These are phyloP conservation scores for Odontarrhena argentea DNA, from an alignment of 345 rosid species.

Conservation along the genomic window DNA sequence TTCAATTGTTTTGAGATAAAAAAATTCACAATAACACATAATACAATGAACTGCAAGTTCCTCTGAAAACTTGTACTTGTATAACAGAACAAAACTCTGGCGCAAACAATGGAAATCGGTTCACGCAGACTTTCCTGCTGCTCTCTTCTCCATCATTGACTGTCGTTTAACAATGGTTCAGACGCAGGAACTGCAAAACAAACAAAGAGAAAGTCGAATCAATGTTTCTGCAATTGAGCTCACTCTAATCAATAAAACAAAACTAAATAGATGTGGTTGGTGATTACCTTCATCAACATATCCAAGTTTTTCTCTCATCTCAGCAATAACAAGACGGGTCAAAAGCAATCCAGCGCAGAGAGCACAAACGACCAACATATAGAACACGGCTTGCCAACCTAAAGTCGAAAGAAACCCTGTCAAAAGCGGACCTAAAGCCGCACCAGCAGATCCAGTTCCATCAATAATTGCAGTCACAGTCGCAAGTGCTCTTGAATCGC, in stretches of 20 bases:
- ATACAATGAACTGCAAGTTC: constrained; percentile 33
- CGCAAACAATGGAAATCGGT: constrained; percentile 17
- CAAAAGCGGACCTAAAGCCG: constrained; percentile 87
- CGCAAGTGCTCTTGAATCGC: constrained; percentile 90
- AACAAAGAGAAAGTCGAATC: constrained; percentile 3
- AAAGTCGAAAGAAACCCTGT: constrained; percentile 77
- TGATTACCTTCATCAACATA: constrained; percentile 56
- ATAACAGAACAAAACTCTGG: constrained; percentile 39
- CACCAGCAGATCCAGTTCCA: constrained; percentile 94
- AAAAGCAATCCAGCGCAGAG: constrained; percentile 80
- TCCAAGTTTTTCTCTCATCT: constrained; percentile 45
- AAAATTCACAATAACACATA: constrained; percentile 33
- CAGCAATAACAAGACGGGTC: constrained; percentile 57
- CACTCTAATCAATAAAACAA: constrained; percentile 2
- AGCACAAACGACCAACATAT: constrained; percentile 71
- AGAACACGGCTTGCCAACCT: constrained; percentile 83
- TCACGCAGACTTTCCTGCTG: not conserved
- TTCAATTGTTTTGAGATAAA: constrained; percentile 29
- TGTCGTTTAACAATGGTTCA: constrained; percentile 45
- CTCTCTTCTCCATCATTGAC: constrained; percentile 38
- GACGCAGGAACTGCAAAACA: constrained; percentile 42
- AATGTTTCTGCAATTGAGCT: not conserved
- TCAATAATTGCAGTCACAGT: constrained; percentile 94
- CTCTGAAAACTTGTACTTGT: constrained; percentile 28
- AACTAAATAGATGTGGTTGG: constrained; percentile 4